A percentile compares a stretch with the other conserved stretches of the same genome.
Evolutionary conservation across 140 eudicot species (phyloP).

Genomic region (Bidens hawaiensis): DNA sequence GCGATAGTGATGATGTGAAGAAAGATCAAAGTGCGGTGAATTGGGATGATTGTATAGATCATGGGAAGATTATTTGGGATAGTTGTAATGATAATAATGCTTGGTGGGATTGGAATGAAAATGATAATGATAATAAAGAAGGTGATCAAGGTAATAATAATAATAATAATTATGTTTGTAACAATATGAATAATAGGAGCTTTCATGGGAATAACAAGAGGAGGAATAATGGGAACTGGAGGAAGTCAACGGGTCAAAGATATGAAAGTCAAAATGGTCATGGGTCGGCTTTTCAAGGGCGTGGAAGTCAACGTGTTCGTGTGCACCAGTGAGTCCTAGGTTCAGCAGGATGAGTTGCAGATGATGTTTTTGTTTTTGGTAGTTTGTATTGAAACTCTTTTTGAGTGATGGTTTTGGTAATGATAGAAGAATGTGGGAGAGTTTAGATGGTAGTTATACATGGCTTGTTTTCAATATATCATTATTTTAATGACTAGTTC

Average conservation of each 20-base stretch:
- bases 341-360: conserved; percentile 16
- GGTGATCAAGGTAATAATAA: conserved; percentile 14
- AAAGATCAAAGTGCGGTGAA: conserved; percentile 8
- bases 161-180: conserved; percentile 5
- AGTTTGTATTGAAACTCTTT: not conserved
- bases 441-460: conserved; percentile 1
- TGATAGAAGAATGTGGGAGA: conserved; percentile 7
- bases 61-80: conserved; percentile 22
- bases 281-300: conserved; percentile 25
- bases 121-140: conserved; percentile 20
- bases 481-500: not conserved
- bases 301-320: conserved; percentile 31
- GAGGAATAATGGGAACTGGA: conserved; percentile 33
- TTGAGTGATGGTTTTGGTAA: conserved; percentile 10
- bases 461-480: not conserved
- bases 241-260: conserved; percentile 22
- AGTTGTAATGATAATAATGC: not conserved
- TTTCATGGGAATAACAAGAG: conserved; percentile 25
- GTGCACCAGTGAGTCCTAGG: conserved; percentile 28
- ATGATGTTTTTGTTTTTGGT: not conserved
- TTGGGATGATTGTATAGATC: conserved; percentile 27
- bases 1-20: conserved; percentile 27
- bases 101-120: conserved; percentile 20
- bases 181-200: conserved; percentile 15
- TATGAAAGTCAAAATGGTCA: conserved; percentile 34